Base-by-base conservation (phyloP, 73 alveolate species). In the Effrenium voratum region DNA sequence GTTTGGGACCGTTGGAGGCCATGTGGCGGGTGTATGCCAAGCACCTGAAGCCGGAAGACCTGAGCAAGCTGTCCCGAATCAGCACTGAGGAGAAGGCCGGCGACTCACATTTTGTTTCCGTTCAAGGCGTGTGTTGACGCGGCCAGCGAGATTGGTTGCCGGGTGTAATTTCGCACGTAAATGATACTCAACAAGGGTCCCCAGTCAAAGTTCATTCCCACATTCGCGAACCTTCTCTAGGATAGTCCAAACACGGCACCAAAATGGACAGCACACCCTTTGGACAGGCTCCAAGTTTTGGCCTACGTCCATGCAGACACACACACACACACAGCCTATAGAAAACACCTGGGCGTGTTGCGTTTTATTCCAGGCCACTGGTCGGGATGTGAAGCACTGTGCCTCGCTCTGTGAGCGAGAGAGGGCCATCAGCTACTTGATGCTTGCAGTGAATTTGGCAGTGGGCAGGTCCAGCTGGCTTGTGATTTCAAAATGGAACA, bases 381-480 rank as follows among this genome's bases (percentile, higher is more conserved):
- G 97, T 0, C 97, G 97, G 16, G 97, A 90, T 41, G 97, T 90
- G 76, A 90, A 90, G 86, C 97, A 90, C 87, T 90, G 97, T 36
- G 97, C 97, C 19, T 44, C 87, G 4, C 28, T 90, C 44, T 90
- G 97, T 22, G 97, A 90, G 46, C 82, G 97, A 15, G 87, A 90
- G 87, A 34, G 68, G 36, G 97, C 97, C 41, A 90, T 90, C 52
- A 40, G 76, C 44, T 90, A 90, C 46, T 50, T 90, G 97, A 13
- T n/a, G 24, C 92, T 38, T 15, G 73, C 0, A 66, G 10, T 46
- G 76, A 47, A 49, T 0, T 46, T 82, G n/a, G n/a, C n/a, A n/a
- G n/a, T n/a, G n/a, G n/a, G n/a, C n/a, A n/a, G n/a, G n/a, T n/a
- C n/a, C n/a, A n/a, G n/a, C n/a, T n/a, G n/a, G n/a, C n/a, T n/a